phyloP scores from a whole-genome alignment of 805 yeast genomes.

The Vanderwaltozyma yarrowii region DNA sequence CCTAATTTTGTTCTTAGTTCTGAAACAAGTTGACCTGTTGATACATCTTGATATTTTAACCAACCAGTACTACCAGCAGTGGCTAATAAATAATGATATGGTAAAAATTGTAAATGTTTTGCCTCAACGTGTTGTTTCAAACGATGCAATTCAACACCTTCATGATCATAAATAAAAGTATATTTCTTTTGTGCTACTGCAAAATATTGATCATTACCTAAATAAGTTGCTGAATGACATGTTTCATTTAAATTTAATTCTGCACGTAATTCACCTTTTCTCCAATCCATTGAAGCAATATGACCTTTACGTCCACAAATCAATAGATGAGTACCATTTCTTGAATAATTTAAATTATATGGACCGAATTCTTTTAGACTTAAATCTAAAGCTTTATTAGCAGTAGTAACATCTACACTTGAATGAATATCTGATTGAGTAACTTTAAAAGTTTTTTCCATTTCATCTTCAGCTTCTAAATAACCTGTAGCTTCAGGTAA shows the following conservation, averaged over 20 bases:
- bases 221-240: slow-evolving; percentile 77
- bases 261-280: slow-evolving; percentile 68
- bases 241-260: slow-evolving; percentile 85
- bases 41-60: slow-evolving; percentile 87
- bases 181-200: slow-evolving; percentile 97
- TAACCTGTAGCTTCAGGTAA: slow-evolving; percentile 78
- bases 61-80: slow-evolving; percentile 86
- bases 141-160: slow-evolving; percentile 87
- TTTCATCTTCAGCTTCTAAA: slow-evolving; percentile 81
- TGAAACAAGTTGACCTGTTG: slow-evolving; percentile 79
- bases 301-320: slow-evolving; percentile 91
- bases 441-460: slow-evolving; percentile 86
- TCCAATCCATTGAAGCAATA: slow-evolving; percentile 93
- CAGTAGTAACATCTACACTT: slow-evolving; percentile 68
- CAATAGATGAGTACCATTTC: slow-evolving; percentile 79
- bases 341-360: slow-evolving; percentile 66
- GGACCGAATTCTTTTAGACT: slow-evolving; percentile 77
- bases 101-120: slow-evolving; percentile 74
- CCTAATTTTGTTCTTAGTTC: slow-evolving; percentile 84
- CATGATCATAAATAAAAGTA: slow-evolving; percentile 82
- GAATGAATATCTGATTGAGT: slow-evolving; percentile 67
- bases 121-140: slow-evolving; percentile 84
- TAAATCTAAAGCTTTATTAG: slow-evolving; percentile 65
- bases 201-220: slow-evolving; percentile 86
- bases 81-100: slow-evolving; percentile 81